Evolutionary conservation across 257 asterid species (phyloP), one percentile per base, ranked within the genome.

Genomic region (Przewalskia tangutica): DNA sequence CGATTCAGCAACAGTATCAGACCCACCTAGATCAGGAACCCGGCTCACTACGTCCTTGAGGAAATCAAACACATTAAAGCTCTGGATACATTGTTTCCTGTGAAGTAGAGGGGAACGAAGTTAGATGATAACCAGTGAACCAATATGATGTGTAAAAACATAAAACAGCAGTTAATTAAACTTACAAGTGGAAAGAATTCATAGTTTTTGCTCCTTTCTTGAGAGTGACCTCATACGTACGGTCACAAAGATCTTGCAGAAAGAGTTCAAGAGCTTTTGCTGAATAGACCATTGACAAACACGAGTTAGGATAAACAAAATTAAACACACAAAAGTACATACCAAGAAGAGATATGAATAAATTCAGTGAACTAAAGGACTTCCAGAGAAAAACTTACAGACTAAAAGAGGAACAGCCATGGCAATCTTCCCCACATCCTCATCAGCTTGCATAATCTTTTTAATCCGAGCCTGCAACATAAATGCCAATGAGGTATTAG

Each of bases 391-490:
- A 53, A 40, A 88, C 97, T 17, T 91, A 93, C 97, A 93, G 10
- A 93, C 95, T 86, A 93, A 85, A 84, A 93, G 91, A 16, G 97
- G 98, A 13, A 93, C 98, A 75, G 93, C 95, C 95, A 91, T 86
- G 6, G 98, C 98, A 83, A 92, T 93, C 91, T 93, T 93, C 80
- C 98, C 98, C 53, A 92, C 89, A 7, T 93, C 98, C 86, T 93
- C 98, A 87, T 93, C 97, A 48, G 98, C 89, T 88, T 93, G 98
- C 98, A 93, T 93, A 59, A 93, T 93, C 88, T 92, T 93, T 85
- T 93, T 93, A 23, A 92, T 93, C 83, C 98, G 93, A 65, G 92
- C 90, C 97, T 93, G 90, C 83, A 81, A 86, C 32, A 70, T 4
- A 48, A 73, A 46, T 48, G 79, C 11, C 23, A 73, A 48, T 18